Evolutionary conservation across 257 asterid species (phyloP), one percentile per base, ranked within the genome.

Genomic region (Plantago elongata): DNA sequence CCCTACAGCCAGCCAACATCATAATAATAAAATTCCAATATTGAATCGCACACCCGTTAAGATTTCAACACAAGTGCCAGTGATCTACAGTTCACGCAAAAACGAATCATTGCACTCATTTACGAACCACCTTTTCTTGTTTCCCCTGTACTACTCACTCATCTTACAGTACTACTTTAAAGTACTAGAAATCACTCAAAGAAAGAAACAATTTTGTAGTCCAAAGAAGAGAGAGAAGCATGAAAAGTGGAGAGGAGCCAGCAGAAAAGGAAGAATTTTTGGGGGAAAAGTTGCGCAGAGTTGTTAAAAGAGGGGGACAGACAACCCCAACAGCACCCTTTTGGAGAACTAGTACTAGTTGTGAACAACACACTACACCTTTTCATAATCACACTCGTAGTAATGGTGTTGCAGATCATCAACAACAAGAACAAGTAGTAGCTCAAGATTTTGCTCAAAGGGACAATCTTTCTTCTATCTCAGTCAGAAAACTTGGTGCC

Each of bases 401-500:
- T n/a, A 2, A 1, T 22, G 27, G 27, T 22, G 27, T 22, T 22
- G 27, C 27, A 22, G 27, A 22, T 22, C n/a, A n/a, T n/a, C n/a
- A n/a, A n/a, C n/a, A n/a, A n/a, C n/a, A n/a, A n/a, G 27, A 22
- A 22, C 27, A 22, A 22, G 27, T 1, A 22, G 1, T 22, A 22
- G 27, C 27, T n/a, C 57, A 18, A 52, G 14, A 52, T 52, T 52
- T 18, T 52, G 57, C 37, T 18, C 27, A 9, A 15, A 18, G 37
- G 9, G 30, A 51, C 40, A 22, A 46, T 68, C 78, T 74, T 77
- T 62, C 61, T 73, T 0, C 47, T 61, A 71, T 79, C 76, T 89
- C 97, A 63, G 90, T 89, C 0, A 86, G 99, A 72, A 89, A 89
- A 72, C 91, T 92, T 64, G 99, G 84, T 51, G 94, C 97, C 58